Evolutionary conservation across 176 grass and related monocot genomes (phyloP).

Genomic region (Coix lacrymajobi): DNA sequence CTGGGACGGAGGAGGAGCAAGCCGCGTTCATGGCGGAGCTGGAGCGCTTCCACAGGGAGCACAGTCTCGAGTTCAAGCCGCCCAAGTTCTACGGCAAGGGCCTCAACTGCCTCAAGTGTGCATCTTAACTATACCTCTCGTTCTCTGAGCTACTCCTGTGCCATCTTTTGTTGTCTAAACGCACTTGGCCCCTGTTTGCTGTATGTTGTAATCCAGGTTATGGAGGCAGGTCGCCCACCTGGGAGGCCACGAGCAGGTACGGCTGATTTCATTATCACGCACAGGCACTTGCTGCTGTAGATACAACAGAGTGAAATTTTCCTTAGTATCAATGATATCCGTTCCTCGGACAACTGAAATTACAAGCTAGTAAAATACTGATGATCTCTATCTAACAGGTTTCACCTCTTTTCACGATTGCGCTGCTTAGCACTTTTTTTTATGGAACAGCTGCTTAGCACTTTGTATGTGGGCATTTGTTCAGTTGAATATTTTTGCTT

Average conservation of each 20-base stretch:
- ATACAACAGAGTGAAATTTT: neutral
- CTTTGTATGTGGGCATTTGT: neutral
- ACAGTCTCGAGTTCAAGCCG: slow-evolving; percentile 85
- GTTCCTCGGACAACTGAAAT: neutral
- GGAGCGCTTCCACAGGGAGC: slow-evolving; percentile 80
- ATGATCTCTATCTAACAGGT: neutral
- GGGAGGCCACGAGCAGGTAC: slow-evolving; percentile 92
- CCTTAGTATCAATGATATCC: neutral
- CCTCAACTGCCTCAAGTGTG: slow-evolving; percentile 97
- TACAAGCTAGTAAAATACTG: slow-evolving; percentile 5
- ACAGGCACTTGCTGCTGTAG: neutral
- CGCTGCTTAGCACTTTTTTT: neutral
- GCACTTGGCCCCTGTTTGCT: neutral
- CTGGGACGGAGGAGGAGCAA: slow-evolving; percentile 91
- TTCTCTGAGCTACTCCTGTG: neutral
- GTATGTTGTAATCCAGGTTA: slow-evolving; percentile 63
- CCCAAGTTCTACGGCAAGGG: slow-evolving; percentile 99
- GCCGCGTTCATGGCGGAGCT: slow-evolving; percentile 87
- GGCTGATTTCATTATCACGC: slow-evolving; percentile 2
- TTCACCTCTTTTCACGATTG: neutral
- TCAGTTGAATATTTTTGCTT: slow-evolving; percentile 6
- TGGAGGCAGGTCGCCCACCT: slow-evolving; percentile 96
- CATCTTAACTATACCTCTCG: neutral
- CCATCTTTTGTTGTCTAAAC: slow-evolving; percentile 10
- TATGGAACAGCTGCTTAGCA: neutral